Evolutionary conservation across 257 asterid species (phyloP).

Genomic region (Plantago elongata): DNA sequence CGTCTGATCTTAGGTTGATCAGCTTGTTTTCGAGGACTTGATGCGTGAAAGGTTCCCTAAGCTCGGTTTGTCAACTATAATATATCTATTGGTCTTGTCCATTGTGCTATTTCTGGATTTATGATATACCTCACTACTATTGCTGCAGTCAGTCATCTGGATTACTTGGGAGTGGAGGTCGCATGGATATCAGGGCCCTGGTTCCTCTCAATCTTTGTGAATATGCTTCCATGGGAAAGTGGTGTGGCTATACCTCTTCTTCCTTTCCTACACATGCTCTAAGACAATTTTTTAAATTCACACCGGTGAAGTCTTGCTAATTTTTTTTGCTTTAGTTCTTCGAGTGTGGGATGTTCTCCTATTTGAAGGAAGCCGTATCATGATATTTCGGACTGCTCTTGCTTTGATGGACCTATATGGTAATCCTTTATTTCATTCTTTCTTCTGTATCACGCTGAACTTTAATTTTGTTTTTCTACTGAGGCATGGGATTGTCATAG

Average conservation of each 20-base stretch:
- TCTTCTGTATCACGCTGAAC: background rate
- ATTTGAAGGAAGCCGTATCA: constrained; percentile 92
- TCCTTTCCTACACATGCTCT: constrained; percentile 12
- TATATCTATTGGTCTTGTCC: constrained; percentile 1
- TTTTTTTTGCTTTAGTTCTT: constrained; percentile 50
- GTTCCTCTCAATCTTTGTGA: constrained; percentile 85
- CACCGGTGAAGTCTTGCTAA: background rate
- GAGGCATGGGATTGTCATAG: background rate
- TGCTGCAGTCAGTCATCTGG: constrained; percentile 79
- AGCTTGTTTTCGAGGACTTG: constrained; percentile 90
- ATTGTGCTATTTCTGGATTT: constrained; percentile 8
- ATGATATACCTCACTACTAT: constrained; percentile 19
- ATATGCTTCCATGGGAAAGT: constrained; percentile 97
- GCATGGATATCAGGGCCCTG: constrained; percentile 87
- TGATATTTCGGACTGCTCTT: constrained; percentile 90
- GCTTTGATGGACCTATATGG: constrained; percentile 94
- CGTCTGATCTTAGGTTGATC: constrained; percentile 59
- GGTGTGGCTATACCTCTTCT: constrained; percentile 42
- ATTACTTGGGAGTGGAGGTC: constrained; percentile 87
- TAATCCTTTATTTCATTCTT: constrained; percentile 21
- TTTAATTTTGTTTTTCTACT: too few relatives aligned
- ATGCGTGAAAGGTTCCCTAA: constrained; percentile 88
- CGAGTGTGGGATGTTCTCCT: constrained; percentile 96
- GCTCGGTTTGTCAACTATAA: constrained; percentile 49
- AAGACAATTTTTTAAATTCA: background rate